Conservation (phyloP, 768 basidiomycete species). For the Boletus eberwhitei region DNA sequence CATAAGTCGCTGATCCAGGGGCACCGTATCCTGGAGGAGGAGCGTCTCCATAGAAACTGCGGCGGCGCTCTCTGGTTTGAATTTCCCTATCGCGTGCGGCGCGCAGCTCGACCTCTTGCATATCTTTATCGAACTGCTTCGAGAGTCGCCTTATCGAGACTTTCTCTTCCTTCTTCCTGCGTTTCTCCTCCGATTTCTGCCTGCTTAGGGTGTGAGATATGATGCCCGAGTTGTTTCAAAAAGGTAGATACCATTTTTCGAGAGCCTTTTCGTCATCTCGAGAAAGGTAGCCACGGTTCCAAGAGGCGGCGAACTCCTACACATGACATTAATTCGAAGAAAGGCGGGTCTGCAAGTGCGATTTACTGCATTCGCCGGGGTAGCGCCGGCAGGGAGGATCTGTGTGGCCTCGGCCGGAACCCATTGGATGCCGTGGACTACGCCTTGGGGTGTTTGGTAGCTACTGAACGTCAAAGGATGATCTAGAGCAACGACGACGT, state of each 20-base stretch:
- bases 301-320: constrained; percentile 60
- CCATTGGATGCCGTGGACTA: constrained; percentile 63
- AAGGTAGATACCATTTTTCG: constrained; percentile 42
- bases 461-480: constrained; percentile 35
- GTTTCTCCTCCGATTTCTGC: constrained; percentile 47
- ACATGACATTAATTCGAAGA: constrained; percentile 1
- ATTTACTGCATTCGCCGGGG: constrained; percentile 54
- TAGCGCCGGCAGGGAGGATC: constrained; percentile 56
- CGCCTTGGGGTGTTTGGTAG: constrained; percentile 67
- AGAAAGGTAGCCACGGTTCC: constrained; percentile 43
- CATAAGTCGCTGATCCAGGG: constrained; percentile 22
- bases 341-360: constrained; percentile 1
- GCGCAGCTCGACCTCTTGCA: constrained; percentile 53
- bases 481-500: constrained; percentile 2
- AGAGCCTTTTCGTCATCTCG: constrained; percentile 40
- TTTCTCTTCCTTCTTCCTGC: constrained; percentile 53
- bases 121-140: constrained; percentile 39
- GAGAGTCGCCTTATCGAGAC: constrained; percentile 37
- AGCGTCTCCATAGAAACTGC: constrained; percentile 46
- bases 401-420: constrained; percentile 68
- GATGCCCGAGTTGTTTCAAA: not conserved
- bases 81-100: constrained; percentile 57
- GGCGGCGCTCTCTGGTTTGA: constrained; percentile 47
- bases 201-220: constrained; percentile 33
- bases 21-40: constrained; percentile 28